These are phyloP conservation scores for Coelastrella sp. DNA, from an alignment of 139 green algal species.

Conservation along the genomic window DNA sequence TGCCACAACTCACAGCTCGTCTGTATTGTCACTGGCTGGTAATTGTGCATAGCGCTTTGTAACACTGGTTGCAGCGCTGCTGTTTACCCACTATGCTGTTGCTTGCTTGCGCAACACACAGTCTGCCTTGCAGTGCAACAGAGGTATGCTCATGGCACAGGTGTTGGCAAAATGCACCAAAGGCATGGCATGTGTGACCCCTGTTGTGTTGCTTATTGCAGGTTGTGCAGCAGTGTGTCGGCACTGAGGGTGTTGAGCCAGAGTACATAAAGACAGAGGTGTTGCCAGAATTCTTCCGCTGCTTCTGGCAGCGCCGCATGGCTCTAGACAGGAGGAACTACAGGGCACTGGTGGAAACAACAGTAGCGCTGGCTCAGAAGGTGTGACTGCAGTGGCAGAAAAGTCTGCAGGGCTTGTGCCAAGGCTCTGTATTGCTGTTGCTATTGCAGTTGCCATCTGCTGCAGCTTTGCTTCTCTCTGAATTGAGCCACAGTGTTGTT, in stretches of 20 bases:
- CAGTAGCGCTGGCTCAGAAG: slow-evolving; percentile 88
- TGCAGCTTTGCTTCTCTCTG: not conserved
- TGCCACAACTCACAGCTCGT: not conserved
- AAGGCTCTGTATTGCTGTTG: no score
- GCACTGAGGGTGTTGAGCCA: slow-evolving; percentile 95
- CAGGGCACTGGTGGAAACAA: slow-evolving; percentile 96
- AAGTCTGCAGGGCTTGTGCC: not conserved
- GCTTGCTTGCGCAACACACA: no score
- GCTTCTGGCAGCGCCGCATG: slow-evolving; percentile 99
- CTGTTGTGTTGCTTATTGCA: slow-evolving; percentile 20
- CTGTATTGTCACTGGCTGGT: not conserved
- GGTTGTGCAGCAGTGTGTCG: slow-evolving; percentile 98
- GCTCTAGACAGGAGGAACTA: slow-evolving; percentile 97
- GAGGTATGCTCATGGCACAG: no score
- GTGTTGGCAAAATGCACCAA: no score
- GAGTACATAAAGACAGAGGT: slow-evolving; percentile 93
- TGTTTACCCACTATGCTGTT: no score
- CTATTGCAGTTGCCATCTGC: no score
- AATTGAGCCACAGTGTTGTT: not conserved
- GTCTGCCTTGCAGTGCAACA: no score
- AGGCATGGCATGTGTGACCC: no score
- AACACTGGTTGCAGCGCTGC: no score
- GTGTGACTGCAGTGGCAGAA: slow-evolving; percentile 43
- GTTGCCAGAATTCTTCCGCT: slow-evolving; percentile 96
- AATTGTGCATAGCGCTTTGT: not conserved